These are phyloP conservation scores for Phytophthora meadii DNA, from an alignment of 352 stramenopile species.

Conservation along the genomic window DNA sequence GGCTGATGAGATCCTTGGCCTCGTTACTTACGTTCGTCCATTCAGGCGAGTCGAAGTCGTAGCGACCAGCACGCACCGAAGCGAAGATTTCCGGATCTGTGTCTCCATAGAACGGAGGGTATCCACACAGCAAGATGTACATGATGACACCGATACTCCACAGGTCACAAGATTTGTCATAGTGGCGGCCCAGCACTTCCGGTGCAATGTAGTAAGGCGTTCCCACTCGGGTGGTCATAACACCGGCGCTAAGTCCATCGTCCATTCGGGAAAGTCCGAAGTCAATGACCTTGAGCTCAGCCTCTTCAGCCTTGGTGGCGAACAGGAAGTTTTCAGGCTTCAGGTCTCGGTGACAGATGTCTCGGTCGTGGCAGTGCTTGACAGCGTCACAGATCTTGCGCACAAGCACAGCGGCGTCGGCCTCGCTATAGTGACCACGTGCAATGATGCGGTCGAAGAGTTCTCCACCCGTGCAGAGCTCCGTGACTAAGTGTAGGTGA, in stretches of 20 bases:
- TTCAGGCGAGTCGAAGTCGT: conserved; percentile 88
- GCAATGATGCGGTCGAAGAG: conserved; percentile 94
- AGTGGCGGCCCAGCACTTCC: conserved; percentile 94
- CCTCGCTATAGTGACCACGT: conserved; percentile 96
- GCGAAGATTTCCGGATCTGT: conserved; percentile 93
- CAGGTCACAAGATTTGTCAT: conserved; percentile 97
- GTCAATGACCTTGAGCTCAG: conserved; percentile 98
- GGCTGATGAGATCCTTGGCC: conserved; percentile 95
- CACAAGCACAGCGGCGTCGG: conserved; percentile 94
- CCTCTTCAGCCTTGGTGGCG: conserved; percentile 87
- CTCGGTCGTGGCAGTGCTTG: conserved; percentile 97
- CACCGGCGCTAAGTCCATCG: conserved; percentile 75
- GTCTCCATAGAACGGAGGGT: conserved; percentile 96
- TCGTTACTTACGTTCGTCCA: conserved; percentile 85
- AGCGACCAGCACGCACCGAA: conserved; percentile 76
- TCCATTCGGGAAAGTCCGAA: conserved; percentile 96
- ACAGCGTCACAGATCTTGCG: conserved; percentile 97
- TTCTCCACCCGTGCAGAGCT: conserved; percentile 98
- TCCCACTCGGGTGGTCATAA: conserved; percentile 97
- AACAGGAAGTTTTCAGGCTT: conserved; percentile 99
- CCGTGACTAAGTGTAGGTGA: conserved; percentile 97
- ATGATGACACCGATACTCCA: conserved; percentile 97
- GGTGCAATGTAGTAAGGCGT: conserved; percentile 97
- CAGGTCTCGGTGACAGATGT: conserved; percentile 98
- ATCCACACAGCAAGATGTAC: conserved; percentile 96